Percentiles rank a stretch among this genome's conserved stretches.
Conservation (phyloP, 768 basidiomycete genomes). For the Mrakia gelida region DNA sequence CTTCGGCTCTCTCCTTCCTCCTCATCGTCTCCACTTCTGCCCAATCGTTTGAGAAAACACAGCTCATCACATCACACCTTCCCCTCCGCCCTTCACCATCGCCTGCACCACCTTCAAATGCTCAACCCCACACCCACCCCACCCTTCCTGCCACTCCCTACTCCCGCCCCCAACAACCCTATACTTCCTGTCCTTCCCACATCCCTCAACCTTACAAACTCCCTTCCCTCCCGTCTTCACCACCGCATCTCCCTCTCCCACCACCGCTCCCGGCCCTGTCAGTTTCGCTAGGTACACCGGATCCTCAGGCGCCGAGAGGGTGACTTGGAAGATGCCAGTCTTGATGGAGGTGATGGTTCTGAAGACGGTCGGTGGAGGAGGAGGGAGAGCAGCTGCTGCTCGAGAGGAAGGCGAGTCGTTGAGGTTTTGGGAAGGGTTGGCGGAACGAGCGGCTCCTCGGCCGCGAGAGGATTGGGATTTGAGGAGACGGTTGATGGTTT, state of each 20-base stretch:
- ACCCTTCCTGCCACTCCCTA: conserved; percentile 5
- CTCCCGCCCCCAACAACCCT: neutral
- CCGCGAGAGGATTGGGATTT: conserved; percentile 12
- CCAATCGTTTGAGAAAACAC: too few relatives aligned
- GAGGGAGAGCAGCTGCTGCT: neutral
- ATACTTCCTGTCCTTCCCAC: conserved; percentile 13
- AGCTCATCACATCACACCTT: neutral
- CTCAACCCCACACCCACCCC: conserved; percentile 19
- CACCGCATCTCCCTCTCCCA: neutral
- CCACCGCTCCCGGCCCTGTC: neutral
- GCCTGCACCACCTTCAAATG: conserved; percentile 19
- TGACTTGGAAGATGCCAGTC: neutral
- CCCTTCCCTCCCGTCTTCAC: neutral
- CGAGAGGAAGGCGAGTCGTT: neutral
- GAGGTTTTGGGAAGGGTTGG: neutral
- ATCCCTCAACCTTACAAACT: neutral
- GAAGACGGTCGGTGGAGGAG: conserved; percentile 19
- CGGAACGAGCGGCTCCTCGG: neutral
- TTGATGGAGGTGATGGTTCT: conserved; percentile 8
- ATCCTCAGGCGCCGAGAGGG: conserved; percentile 10
- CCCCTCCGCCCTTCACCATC: neutral
- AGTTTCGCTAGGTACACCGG: neutral
- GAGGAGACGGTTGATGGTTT: conserved; percentile 29
- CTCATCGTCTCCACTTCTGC: too few relatives aligned
- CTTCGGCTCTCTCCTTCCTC: too few relatives aligned